Base-by-base conservation (phyloP, 768 basidiomycete species). In the Hygrocybe coccinea region DNA sequence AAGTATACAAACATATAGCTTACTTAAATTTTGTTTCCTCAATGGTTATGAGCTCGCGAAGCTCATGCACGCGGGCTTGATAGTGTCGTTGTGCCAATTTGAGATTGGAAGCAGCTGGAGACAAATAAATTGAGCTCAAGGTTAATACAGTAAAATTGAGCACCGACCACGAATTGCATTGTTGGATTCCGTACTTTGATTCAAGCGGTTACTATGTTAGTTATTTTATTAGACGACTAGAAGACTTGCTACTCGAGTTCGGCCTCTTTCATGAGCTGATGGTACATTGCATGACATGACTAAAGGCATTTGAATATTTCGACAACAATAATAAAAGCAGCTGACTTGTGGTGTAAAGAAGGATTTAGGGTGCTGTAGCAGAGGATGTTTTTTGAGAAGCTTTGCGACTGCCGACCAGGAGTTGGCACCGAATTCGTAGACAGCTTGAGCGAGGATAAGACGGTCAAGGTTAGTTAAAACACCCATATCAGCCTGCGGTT, bases 21-120 rank as follows among this genome's bases (percentile, higher is more conserved):
- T 64, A 87, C 89, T 83, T 89, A 80, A 94, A 97, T 55, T 80
- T 83, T 25, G 71, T 67, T 71, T 95, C 94, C 65, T 94, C 87
- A 1, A 72, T 77, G 33, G 77, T 63, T 38, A 97, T 91, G 43
- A 85, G 76, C n/a, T 75, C 76, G 54, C 83, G 81, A 3, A 97
- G 74, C 61, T 95, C 89, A 15, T 78, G 65, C 36, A 91, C 76
- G 29, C 93, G 85, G 4, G 77, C 76, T 38, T 77, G 70, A 64
- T 89, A 95, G 68, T 85, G 81, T 49, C 77, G 86, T 65, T 89
- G 83, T 1, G 94, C 91, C 38, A 97, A 79, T 49, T 76, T 72
- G 9, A 86, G 76, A 61, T 91, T 85, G 8, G 73, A 64, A 11
- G 78, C 75, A 39, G 88, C 92, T 92, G 62, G 11, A 38, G 22